Evolutionary conservation across 2,329 filamentous ascomycete species (phyloP), one percentile per base, ranked within the genome.

Genomic region (Dendryphion nanum): DNA sequence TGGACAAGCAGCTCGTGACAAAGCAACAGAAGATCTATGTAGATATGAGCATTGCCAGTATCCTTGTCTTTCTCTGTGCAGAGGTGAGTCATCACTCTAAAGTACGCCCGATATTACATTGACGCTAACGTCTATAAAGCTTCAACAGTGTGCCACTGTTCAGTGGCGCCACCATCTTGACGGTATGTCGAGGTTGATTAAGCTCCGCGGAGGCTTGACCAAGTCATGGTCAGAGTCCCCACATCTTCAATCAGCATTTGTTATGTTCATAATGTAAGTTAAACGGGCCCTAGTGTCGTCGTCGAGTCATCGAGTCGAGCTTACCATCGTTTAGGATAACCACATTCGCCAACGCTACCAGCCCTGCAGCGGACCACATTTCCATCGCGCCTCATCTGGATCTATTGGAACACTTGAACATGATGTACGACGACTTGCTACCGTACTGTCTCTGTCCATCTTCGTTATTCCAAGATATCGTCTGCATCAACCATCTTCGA

Each of bases 91-190:
- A 6, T 23, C 7, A 6, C 10, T 8, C 23, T n/a, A 26, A 26
- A 26, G 23, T 10, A 26, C 23, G 23, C 10, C 10, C 29, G 29
- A 30, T 30, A 16, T 17, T 17, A 10, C 13, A 8, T 18, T 20
- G 10, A 14, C 16, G 13, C 19, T 40, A 24, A 45, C 18, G 3
- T 12, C 12, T 1, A 1, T 4, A 12, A 13, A 61, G 59, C 47
- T 62, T 4, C 57, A 61, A 34, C 50, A 55, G 14, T 46, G 48
- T 2, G 35, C 44, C 4, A 40, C 47, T 6, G 37, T 46, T 2
- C 45, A 58, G 17, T 62, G 59, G 55, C 51, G 57, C 5, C 45
- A 46, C 5, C 59, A 63, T 35, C 47, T 53, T 10, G 41, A 47
- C n/a, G 57, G 53, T 1, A 42, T 63, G 24, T 42, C 51, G 24